phyloP scores from a whole-genome alignment of 805 yeast genomes.

The Blastobotrys parvus region DNA sequence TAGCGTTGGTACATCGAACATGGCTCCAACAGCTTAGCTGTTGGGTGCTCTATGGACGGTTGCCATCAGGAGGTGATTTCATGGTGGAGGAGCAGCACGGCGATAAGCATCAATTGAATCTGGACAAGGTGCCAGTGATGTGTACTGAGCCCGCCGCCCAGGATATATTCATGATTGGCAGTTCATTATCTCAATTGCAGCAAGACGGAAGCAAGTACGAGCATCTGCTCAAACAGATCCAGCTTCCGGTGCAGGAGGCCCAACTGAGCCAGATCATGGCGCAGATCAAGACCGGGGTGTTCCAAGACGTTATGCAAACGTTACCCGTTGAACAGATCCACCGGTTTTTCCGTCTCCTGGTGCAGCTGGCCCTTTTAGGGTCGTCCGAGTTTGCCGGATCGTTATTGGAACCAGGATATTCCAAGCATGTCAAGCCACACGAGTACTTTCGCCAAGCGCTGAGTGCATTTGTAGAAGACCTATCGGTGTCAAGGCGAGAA shows the following conservation, averaged over 20 bases:
- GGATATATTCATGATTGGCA: constrained; percentile 14
- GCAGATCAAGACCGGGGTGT: constrained; percentile 7
- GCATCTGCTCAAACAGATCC: constrained; percentile 3
- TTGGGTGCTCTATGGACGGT: constrained; percentile 18
- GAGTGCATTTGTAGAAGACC: constrained; percentile 10
- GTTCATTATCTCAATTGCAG: constrained; percentile 6
- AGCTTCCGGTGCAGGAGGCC: constrained; percentile 7
- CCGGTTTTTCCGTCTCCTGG: constrained; percentile 11
- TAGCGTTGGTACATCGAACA: constrained; percentile 11
- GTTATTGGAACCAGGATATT: neutral
- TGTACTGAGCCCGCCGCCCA: neutral
- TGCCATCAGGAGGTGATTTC: constrained; percentile 13
- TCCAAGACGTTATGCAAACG: constrained; percentile 9
- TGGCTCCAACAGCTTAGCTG: constrained; percentile 16
- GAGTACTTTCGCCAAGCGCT: constrained; percentile 5
- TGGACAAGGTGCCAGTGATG: neutral
- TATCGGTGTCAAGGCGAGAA: constrained; percentile 6
- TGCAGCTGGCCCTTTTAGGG: constrained; percentile 13
- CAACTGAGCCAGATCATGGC: constrained; percentile 6
- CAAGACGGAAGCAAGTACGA: neutral
- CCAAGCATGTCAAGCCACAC: neutral
- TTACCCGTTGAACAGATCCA: constrained; percentile 5
- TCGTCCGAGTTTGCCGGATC: constrained; percentile 13
- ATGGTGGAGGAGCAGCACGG: constrained; percentile 12
- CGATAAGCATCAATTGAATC: too few relatives aligned